Evolutionary conservation across 2,329 filamentous ascomycete species (phyloP), one percentile per base, ranked within the genome.

Genomic region (Ascochyta clinopodiicola): DNA sequence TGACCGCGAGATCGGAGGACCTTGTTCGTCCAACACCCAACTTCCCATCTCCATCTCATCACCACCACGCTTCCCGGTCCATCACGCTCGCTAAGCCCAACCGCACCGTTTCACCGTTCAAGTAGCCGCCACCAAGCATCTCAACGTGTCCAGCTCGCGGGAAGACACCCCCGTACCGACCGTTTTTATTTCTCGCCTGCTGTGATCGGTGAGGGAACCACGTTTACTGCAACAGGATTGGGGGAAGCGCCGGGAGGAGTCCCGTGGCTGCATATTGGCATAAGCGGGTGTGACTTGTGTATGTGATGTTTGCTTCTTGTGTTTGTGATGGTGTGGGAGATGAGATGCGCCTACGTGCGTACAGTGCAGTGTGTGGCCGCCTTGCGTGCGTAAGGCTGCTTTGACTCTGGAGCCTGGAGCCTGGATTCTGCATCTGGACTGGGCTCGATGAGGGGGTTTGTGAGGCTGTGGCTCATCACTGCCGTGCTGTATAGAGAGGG

Each of bases 161-260:
- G 25, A 6, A 17, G 17, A 17, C 1, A 17, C 2, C 17, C 37
- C n/a, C 21, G 24, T 24, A 3, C 37, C 21, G 36, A 38, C 37
- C 21, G 7, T 22, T 22, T 24, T 13, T 29, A 2, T 24, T 8
- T 7, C 12, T 32, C 32, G 19, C 8, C 29, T 22, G 17, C 27
- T 25, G 21, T 50, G 52, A 56, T 56, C 52, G 52, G 52, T 56
- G 31, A 50, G 52, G 45, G 36, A 42, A 29, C 29, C 27, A 35
- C 13, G 21, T 8, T 22, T 10, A 13, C 32, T 35, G 7, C 27
- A 27, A 44, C 22, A 27, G 39, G 37, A 55, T 49, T 55, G 51
- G 51, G 49, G 27, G 40, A 27, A 34, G 36, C 27, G 19, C 24
- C 52, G 52, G 46, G 34, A 50, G 52, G 40, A 45, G 31, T 45